phyloP scores from a whole-genome alignment of 1,139 yeast genomes.

The Yamadazyma dushanensis region DNA sequence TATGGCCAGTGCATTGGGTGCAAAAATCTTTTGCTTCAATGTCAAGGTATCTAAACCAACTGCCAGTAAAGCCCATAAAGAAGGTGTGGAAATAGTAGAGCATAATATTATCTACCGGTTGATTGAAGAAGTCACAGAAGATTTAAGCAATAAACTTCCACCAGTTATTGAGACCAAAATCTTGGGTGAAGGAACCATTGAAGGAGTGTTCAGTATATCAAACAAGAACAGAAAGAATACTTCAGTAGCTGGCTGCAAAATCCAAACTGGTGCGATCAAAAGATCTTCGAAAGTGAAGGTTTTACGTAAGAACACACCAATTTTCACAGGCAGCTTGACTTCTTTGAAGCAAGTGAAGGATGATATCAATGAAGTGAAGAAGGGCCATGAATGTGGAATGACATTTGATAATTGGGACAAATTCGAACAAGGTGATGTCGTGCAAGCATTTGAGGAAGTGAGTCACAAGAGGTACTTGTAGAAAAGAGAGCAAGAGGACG shows the following conservation, averaged over 20 bases:
- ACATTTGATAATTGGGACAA: slow-evolving; percentile 70
- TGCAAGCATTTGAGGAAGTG: slow-evolving; percentile 73
- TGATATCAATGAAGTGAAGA: slow-evolving; percentile 72
- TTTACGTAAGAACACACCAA: slow-evolving; percentile 50
- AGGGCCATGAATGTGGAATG: slow-evolving; percentile 90
- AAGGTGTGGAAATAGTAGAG: slow-evolving; percentile 59
- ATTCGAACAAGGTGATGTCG: slow-evolving; percentile 72
- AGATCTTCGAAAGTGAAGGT: slow-evolving; percentile 65
- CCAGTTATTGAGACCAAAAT: slow-evolving; percentile 72
- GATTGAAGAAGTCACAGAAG: slow-evolving; percentile 77
- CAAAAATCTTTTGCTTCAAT: slow-evolving; percentile 78
- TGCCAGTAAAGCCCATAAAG: slow-evolving; percentile 57
- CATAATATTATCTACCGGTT: slow-evolving; percentile 85
- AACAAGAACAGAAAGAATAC: slow-evolving; percentile 47
- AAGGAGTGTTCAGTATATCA: slow-evolving; percentile 71
- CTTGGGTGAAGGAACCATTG: slow-evolving; percentile 66
- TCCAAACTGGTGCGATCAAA: slow-evolving; percentile 66
- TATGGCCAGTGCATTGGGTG: slow-evolving; percentile 74
- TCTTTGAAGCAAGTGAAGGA: slow-evolving; percentile 83
- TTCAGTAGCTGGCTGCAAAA: slow-evolving; percentile 86
- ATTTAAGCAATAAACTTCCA: slow-evolving; percentile 58
- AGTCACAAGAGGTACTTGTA: slow-evolving; percentile 68
- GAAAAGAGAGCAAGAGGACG: too few species aligned
- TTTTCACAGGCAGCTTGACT: slow-evolving; percentile 69
- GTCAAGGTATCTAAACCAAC: slow-evolving; percentile 68